Base-by-base conservation (phyloP, 441 rosid genomes). In the Aquilaria agallochum region DNA sequence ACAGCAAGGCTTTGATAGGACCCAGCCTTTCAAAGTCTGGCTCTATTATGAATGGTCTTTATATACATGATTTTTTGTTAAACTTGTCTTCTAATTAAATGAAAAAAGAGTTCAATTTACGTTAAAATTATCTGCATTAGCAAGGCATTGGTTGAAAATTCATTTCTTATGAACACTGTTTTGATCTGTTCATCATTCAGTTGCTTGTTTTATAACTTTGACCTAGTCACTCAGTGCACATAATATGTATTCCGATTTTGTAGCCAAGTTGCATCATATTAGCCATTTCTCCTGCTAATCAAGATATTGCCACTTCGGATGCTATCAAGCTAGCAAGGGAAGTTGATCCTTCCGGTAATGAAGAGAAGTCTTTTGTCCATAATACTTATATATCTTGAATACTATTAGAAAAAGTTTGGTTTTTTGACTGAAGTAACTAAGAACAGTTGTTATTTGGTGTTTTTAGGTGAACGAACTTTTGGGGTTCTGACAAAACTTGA, bases 231-330 rank as follows among this genome's bases (percentile, higher is more conserved):
- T 51, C 14, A 62, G 30, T 31, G 48, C 11, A 36, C 59, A 61
- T 57, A 15, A 63, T 56, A 54, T 40, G 5, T 69, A 31, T 49
- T 62, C 50, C 65, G 51, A 66, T 72, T 70, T 68, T 70, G 80
- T 71, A 86, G 89, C 96, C 96, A 68, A 95, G 87, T 81, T 74
- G 93, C 85, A 89, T 95, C 74, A 92, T 95, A 78, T 81, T 95
- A 85, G 99, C 99, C 50, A 92, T 95, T 59, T 88, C 99, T 74
- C 99, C 99, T 54, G 99, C 99, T 11, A 95, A 95, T 87, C 99
- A 95, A 86, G 99, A 95, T 76, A 95, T 95, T 78, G 99, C 99
- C 51, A 95, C 99, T 58, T 92, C 99, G 50, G 99, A 95, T 69
- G 99, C 99, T 57, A 95, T 95, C 67, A 95, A 95, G 75, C 96